Conservation (phyloP, 495 filamentous ascomycete genomes). For the Penicillium coffeae region DNA sequence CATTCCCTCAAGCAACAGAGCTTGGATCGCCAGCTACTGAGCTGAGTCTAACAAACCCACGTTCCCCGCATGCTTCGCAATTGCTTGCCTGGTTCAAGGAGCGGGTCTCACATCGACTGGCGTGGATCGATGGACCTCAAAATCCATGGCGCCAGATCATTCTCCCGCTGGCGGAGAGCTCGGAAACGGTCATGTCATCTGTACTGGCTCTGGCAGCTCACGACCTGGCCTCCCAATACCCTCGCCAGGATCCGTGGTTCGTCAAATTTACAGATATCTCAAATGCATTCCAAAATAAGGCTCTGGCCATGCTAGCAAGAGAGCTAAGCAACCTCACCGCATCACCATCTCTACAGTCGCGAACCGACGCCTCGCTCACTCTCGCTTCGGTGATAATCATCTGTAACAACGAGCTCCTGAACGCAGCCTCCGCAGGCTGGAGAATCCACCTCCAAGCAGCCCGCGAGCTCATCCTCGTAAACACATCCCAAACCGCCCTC, state of each 20-base stretch:
- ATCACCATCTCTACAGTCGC: background rate
- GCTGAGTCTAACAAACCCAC: conserved; percentile 4
- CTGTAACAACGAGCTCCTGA: conserved; percentile 16
- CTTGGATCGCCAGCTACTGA: conserved; percentile 4
- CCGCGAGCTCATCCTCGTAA: conserved; percentile 11
- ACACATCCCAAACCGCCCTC: background rate
- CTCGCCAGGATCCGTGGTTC: conserved; percentile 5
- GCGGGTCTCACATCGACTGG: conserved; percentile 17
- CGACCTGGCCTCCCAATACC: conserved; percentile 19
- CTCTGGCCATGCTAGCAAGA: conserved; percentile 9
- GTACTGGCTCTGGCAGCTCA: conserved; percentile 25
- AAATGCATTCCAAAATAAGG: conserved; percentile 13
- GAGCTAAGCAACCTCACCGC: conserved; percentile 11
- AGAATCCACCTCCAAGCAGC: conserved; percentile 13
- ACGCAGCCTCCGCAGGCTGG: conserved; percentile 11
- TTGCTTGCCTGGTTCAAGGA: conserved; percentile 23
- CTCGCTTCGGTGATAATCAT: conserved; percentile 17
- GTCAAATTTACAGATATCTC: conserved; percentile 12
- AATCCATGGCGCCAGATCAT: conserved; percentile 27
- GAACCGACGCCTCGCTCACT: conserved; percentile 4
- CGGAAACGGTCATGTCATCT: conserved; percentile 22
- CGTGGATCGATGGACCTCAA: conserved; percentile 20
- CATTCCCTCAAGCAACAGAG: background rate
- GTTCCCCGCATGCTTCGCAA: conserved; percentile 8
- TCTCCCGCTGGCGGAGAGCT: conserved; percentile 19